Base-by-base conservation (phyloP, 2,329 filamentous ascomycete genomes). In the Hirsutella rhossiliensis region DNA sequence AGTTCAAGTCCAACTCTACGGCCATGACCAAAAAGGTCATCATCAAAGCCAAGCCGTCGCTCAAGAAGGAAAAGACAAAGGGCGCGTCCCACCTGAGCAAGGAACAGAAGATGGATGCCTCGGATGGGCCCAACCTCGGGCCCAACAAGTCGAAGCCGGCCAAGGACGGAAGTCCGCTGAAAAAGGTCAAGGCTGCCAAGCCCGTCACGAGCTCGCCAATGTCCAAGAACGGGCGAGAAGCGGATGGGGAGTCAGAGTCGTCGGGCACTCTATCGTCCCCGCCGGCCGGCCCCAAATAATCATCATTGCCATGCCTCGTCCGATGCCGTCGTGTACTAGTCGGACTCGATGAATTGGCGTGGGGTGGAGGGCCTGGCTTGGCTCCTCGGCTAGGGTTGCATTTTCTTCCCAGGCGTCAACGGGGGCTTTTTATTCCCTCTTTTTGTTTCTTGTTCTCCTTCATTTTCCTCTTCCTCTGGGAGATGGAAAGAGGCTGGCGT, bases 51-150 rank as follows among this genome's bases (percentile, higher is more conserved):
- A 75, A 75, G 54, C 60, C 59, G 3, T 56, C 54, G 8, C 55
- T 62, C 11, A 78, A 76, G 57, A 77, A 76, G 60, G 73, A 78
- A 17, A 76, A 74, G 58, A 60, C 67, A 44, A 77, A 76, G 60
- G 53, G 59, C n/a, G 60, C 61, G 47, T 76, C 73, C 8, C 62
- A 65, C 30, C 61, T 75, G 45, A 72, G 67, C 48, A 66, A 71
- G 36, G 72, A 75, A 56, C 70, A 71, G 41, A 68, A 62, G 52
- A 47, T 56, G 7, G 57, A 59, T 42, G 58, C 60, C 39, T 50
- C 55, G 20, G 57, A 57, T 40, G 44, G 46, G 31, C 46, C 45
- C 32, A 50, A 40, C 30, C 23, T 23, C 7, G 23, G 52, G 47
- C 42, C 43, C 43, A 23, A 44, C 48, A 27, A 27, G 17, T 63